Base-by-base conservation (phyloP, 148 eudicot species). In the Salicornia ramosissima region DNA sequence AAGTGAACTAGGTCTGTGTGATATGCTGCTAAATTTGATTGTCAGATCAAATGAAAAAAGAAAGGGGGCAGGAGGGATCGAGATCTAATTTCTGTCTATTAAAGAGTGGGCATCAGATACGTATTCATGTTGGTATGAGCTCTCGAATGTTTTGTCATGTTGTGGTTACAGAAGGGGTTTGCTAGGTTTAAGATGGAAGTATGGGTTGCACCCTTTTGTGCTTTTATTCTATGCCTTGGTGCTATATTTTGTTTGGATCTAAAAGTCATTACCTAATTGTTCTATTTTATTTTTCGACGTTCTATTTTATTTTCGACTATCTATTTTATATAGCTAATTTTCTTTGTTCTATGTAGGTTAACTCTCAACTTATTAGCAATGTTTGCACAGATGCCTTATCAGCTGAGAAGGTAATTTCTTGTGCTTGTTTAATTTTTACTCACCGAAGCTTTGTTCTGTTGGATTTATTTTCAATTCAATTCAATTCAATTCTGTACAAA, bases 301-400 rank as follows among this genome's bases (percentile, higher is more conserved):
- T 31, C 15, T 24, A 3, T 24, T 5, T 31, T 70, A 43, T 58
- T 14, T 60, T 31, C 31, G 40, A 47, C 16, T 3, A 19, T 10
- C 26, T 9, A 6, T 68, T 16, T 43, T 70, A 58, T 31, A 30
- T 10, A 66, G 61, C 25, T 57, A 55, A 63, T 46, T 53, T 31
- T 53, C 28, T 51, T 77, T n/a, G 72, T 61, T 65, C 25, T 68
- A 22, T 72, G 67, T 76, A 94, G 99, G 99, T 94, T 53, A 89
- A 94, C 71, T 94, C 99, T 33, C 99, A 94, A 83, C 91, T 94
- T 68, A 91, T 94, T 73, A 94, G 99, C 93, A 94, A 94, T 76
- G 88, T 94, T 31, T 94, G 99, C 83, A 94, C 91, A 58, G 99
- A 94, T 77, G 99, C 99, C 65, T 87, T 94, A 66, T 94, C 99